A percentile compares a stretch with the other conserved stretches of the same genome.
phyloP scores from a whole-genome alignment of 495 filamentous ascomycete species.

The Lindgomyces ingoldianus region DNA sequence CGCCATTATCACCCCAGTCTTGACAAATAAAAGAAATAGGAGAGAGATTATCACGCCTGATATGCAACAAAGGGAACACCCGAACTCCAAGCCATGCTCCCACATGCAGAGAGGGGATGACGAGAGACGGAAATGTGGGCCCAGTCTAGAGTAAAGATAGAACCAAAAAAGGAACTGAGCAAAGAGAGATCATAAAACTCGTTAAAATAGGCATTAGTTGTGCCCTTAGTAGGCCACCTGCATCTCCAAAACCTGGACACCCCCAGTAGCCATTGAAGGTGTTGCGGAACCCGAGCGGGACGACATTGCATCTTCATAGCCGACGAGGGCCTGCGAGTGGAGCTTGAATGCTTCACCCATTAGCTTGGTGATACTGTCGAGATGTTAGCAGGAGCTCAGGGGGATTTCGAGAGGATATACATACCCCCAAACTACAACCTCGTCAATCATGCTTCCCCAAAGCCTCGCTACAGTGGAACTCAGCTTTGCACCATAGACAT shows the following conservation, averaged over 20 bases:
- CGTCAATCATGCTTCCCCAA: constrained; percentile 98
- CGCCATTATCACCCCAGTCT: constrained; percentile 25
- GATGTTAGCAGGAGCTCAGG: constrained; percentile 18
- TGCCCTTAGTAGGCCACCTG: constrained; percentile 42
- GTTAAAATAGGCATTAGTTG: constrained; percentile 25
- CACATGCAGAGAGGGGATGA: constrained; percentile 35
- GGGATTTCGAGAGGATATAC: constrained; percentile 41
- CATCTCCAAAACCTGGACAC: constrained; percentile 42
- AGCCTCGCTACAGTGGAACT: constrained; percentile 91
- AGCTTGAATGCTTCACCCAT: constrained; percentile 99
- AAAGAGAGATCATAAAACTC: constrained; percentile 18
- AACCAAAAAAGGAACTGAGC: not conserved
- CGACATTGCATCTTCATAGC: constrained; percentile 77
- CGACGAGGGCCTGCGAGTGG: constrained; percentile 87
- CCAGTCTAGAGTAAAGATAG: constrained; percentile 36
- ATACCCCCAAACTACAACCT: constrained; percentile 98
- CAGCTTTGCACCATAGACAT: constrained; percentile 74
- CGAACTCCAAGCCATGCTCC: constrained; percentile 39
- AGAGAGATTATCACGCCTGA: constrained; percentile 19
- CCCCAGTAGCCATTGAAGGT: constrained; percentile 40
- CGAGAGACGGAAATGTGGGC: constrained; percentile 20
- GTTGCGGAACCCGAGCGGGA: constrained; percentile 42
- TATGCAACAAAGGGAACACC: constrained; percentile 28
- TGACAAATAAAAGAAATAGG: constrained; percentile 12
- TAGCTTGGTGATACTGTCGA: constrained; percentile 82